These are phyloP conservation scores for Taphrina populina DNA, from an alignment of 1,139 yeast species.

Conservation along the genomic window DNA sequence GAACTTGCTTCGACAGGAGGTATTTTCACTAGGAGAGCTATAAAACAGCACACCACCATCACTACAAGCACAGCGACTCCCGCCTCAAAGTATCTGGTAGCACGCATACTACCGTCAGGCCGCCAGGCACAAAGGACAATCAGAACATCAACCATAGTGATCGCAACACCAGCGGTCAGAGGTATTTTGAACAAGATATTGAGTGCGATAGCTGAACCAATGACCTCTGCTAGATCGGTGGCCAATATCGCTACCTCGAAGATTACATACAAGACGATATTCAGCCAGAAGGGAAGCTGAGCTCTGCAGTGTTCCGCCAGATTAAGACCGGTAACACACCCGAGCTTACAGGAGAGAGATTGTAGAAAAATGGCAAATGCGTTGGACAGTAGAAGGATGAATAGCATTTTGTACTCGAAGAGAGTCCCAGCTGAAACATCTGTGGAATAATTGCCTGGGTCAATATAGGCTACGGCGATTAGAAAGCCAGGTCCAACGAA, in stretches of 20 bases:
- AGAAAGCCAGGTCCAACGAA: slow-evolving; percentile 82
- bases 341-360: slow-evolving; percentile 76
- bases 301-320: slow-evolving; percentile 81
- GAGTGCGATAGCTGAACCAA: slow-evolving; percentile 87
- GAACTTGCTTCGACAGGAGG: slow-evolving; percentile 54
- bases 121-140: slow-evolving; percentile 82
- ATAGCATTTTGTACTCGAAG: slow-evolving; percentile 76
- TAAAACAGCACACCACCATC: slow-evolving; percentile 82
- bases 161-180: slow-evolving; percentile 68
- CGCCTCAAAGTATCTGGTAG: slow-evolving; percentile 76
- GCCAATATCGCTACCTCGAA: slow-evolving; percentile 90
- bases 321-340: slow-evolving; percentile 84
- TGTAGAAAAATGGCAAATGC: slow-evolving; percentile 85
- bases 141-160: slow-evolving; percentile 82
- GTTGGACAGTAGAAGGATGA: slow-evolving; percentile 76
- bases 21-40: slow-evolving; percentile 65
- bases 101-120: slow-evolving; percentile 79
- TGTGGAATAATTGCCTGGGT: slow-evolving; percentile 95
- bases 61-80: slow-evolving; percentile 74
- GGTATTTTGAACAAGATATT: slow-evolving; percentile 80
- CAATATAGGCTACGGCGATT: slow-evolving; percentile 96
- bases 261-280: slow-evolving; percentile 62
- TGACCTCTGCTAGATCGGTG: slow-evolving; percentile 90
- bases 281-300: slow-evolving; percentile 64
- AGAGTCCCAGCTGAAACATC: slow-evolving; percentile 92